These are phyloP conservation scores for Saccharomycopsis capsularis DNA, from an alignment of 805 yeast genomes.

Conservation along the genomic window DNA sequence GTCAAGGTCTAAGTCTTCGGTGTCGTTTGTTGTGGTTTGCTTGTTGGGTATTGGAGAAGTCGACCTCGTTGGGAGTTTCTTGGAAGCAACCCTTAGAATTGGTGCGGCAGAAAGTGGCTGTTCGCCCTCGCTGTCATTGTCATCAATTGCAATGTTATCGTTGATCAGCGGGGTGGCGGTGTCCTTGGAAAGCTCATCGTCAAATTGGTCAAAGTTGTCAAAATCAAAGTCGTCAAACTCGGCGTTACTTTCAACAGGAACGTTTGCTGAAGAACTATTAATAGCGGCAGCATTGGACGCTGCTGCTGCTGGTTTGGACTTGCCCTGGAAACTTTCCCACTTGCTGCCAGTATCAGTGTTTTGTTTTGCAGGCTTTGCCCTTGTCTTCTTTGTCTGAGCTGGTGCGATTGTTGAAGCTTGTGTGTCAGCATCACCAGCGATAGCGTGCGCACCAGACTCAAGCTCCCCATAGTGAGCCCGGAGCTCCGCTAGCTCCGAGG, in stretches of 20 bases:
- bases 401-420: background rate
- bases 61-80: background rate
- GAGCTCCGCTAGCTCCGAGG: slow-evolving; percentile 10
- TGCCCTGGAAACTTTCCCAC: slow-evolving; percentile 3
- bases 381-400: background rate
- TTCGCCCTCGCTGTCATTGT: background rate
- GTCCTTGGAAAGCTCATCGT: slow-evolving; percentile 16
- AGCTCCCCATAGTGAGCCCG: slow-evolving; percentile 2
- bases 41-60: background rate
- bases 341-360: background rate
- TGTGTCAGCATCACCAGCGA: background rate
- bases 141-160: background rate
- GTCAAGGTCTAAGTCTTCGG: slow-evolving; percentile 3
- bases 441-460: background rate
- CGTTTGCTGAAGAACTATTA: no score
- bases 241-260: background rate
- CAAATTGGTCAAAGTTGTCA: slow-evolving; percentile 21
- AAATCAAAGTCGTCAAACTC: slow-evolving; percentile 18
- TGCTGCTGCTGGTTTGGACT: background rate
- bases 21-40: background rate
- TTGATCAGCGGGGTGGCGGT: background rate
- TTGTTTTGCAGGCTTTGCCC: slow-evolving; percentile 1
- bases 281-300: background rate
- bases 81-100: background rate
- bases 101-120: background rate